Evolutionary conservation across 2,329 filamentous ascomycete genomes (phyloP), one percentile per base, ranked within the genome.

Genomic region (Verticillium dahliae): DNA sequence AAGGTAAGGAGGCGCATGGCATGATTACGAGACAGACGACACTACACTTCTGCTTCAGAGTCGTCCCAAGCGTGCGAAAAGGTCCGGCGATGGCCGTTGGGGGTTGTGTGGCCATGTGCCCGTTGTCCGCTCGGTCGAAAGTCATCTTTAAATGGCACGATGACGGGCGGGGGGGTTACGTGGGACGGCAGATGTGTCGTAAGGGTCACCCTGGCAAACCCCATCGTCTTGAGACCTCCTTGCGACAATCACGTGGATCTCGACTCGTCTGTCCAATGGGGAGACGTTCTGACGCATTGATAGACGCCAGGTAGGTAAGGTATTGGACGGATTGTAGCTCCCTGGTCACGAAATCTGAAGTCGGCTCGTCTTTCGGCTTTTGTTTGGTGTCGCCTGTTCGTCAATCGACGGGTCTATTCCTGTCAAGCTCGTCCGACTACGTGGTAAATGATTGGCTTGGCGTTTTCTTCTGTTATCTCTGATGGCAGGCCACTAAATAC

Each of bases 181-280:
- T 18, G 22, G 10, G 18, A 18, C 45, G 45, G 18, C 45, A 52
- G 45, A 52, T 52, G 45, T 27, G 45, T 27, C 3, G 45, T 52
- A 52, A 11, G 45, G 45, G 18, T 31, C 45, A n/a, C 45, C 45
- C 18, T n/a, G 45, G 4, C 6, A 22, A 3, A 22, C 18, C 45
- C 18, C 18, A 18, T 18, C 45, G 45, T 52, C 45, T 52, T 52
- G 45, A 52, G 45, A 52, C 15, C 61, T 60, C 63, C 63, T 63
- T 65, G 63, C 38, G 60, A 62, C 59, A 60, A 65, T 63, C 62
- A 56, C 58, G 57, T 63, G 62, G 57, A 63, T 63, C 62, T 58
- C 59, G 55, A 38, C 35, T 56, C 62, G 62, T 59, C 58, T 60
- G 57, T 63, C 62, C 62, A 62, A 61, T 64, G 54, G 18, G 45